Conservation (phyloP, 495 filamentous ascomycete genomes). For the Cairneyella variabilis region DNA sequence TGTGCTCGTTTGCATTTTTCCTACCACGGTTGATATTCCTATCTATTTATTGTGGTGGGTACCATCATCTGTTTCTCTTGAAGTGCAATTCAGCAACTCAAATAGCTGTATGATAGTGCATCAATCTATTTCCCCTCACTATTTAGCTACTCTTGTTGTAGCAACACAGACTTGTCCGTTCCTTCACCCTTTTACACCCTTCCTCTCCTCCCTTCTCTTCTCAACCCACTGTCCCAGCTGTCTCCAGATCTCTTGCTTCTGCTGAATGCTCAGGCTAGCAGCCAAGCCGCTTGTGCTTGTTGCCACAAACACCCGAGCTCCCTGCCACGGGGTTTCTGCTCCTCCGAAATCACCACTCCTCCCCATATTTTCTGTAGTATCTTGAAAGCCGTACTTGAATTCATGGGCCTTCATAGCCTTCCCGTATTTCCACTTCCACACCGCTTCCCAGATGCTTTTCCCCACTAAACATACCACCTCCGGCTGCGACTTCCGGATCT, state of each 20-base stretch:
- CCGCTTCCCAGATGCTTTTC: slow-evolving; percentile 91
- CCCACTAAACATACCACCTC: slow-evolving; percentile 85
- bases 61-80: neutral
- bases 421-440: slow-evolving; percentile 72
- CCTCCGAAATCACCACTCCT: slow-evolving; percentile 27
- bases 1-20: neutral
- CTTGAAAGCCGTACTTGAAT: slow-evolving; percentile 91
- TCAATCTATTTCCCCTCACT: slow-evolving; percentile 2
- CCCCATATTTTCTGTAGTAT: slow-evolving; percentile 72
- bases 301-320: slow-evolving; percentile 79
- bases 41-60: neutral
- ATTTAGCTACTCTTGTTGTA: slow-evolving; percentile 3
- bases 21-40: neutral
- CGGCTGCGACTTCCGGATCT: slow-evolving; percentile 65
- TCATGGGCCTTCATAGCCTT: slow-evolving; percentile 56
- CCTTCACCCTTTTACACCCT: slow-evolving; percentile 1
- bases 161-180: slow-evolving; percentile 1
- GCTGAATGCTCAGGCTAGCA: slow-evolving; percentile 47
- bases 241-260: slow-evolving; percentile 11
- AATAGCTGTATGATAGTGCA: neutral
- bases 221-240: slow-evolving; percentile 8
- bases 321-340: slow-evolving; percentile 53
- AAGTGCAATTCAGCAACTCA: neutral
- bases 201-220: slow-evolving; percentile 29
- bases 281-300: slow-evolving; percentile 86